Evolutionary conservation across 805 yeast genomes (phyloP).

Genomic region (Myxozyma nipponensis): DNA sequence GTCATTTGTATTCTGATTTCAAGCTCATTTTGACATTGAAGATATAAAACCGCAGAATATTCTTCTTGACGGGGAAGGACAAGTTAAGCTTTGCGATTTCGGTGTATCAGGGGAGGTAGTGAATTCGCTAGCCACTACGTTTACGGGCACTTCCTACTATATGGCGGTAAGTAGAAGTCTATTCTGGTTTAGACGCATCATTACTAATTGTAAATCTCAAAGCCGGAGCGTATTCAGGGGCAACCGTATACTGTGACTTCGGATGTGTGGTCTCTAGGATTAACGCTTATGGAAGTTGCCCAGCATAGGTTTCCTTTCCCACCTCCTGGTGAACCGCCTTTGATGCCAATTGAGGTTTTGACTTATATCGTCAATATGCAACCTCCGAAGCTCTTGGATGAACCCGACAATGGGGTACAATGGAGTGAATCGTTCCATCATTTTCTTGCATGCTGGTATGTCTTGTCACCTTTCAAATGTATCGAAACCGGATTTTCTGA

Average conservation of each 20-base stretch:
- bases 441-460: conserved; percentile 64
- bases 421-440: conserved; percentile 85
- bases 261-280: conserved; percentile 95
- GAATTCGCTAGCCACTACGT: conserved; percentile 90
- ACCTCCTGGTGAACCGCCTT: conserved; percentile 50
- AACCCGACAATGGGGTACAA: conserved; percentile 63
- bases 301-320: conserved; percentile 84
- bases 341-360: conserved; percentile 79
- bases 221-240: conserved; percentile 91
- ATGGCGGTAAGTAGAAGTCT: conserved; percentile 70
- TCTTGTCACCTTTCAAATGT: neutral
- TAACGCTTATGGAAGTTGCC: conserved; percentile 89
- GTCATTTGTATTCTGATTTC: neutral
- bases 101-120: conserved; percentile 90
- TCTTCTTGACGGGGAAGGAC: conserved; percentile 67
- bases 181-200: neutral
- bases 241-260: conserved; percentile 92
- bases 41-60: conserved; percentile 93
- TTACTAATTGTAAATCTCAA: neutral
- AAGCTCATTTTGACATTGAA: neutral
- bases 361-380: conserved; percentile 72
- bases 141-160: conserved; percentile 94
- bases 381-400: conserved; percentile 75
- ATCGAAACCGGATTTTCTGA: neutral
- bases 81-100: conserved; percentile 91